phyloP scores from a whole-genome alignment of 495 filamentous ascomycete species.

The Mytilinidion resinicola region DNA sequence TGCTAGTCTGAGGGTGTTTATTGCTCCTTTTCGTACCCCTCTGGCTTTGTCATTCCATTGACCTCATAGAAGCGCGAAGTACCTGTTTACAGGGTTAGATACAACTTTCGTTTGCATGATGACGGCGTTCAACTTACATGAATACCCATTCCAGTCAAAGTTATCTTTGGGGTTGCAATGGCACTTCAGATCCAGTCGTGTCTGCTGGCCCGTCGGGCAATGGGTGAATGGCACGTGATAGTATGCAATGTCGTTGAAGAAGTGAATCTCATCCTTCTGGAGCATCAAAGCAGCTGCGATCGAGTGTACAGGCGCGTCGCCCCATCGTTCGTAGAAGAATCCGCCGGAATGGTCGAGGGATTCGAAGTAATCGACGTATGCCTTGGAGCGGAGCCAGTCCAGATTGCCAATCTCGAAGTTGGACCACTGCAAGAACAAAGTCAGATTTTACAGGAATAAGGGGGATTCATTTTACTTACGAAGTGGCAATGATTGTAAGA shows the following conservation, averaged over 20 bases:
- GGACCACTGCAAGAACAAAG: conserved; percentile 37
- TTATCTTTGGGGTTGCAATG: conserved; percentile 93
- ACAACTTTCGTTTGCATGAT: background rate
- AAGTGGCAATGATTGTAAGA: conserved; percentile 97
- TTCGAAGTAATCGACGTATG: conserved; percentile 52
- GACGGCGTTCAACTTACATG: conserved; percentile 57
- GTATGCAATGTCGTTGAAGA: conserved; percentile 98
- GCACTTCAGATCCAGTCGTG: conserved; percentile 73
- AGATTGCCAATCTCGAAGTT: conserved; percentile 61
- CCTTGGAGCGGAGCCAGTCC: conserved; percentile 51
- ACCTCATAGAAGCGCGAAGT: conserved; percentile 78
- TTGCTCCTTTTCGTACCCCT: conserved; percentile 62
- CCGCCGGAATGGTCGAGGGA: conserved; percentile 52
- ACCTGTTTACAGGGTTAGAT: conserved; percentile 41
- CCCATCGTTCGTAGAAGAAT: conserved; percentile 59
- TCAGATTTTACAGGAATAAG: background rate
- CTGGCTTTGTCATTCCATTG: conserved; percentile 70
- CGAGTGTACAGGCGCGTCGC: conserved; percentile 69
- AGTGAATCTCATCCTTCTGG: conserved; percentile 88
- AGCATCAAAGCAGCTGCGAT: conserved; percentile 83
- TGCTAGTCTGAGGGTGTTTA: conserved; percentile 6
- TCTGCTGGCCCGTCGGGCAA: conserved; percentile 83
- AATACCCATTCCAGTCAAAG: conserved; percentile 98
- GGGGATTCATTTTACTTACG: conserved; percentile 41
- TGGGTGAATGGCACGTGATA: conserved; percentile 99